Evolutionary conservation across 371 early-diverging fungal genomes (phyloP).

Genomic region (Saksenaea vasiformis): DNA sequence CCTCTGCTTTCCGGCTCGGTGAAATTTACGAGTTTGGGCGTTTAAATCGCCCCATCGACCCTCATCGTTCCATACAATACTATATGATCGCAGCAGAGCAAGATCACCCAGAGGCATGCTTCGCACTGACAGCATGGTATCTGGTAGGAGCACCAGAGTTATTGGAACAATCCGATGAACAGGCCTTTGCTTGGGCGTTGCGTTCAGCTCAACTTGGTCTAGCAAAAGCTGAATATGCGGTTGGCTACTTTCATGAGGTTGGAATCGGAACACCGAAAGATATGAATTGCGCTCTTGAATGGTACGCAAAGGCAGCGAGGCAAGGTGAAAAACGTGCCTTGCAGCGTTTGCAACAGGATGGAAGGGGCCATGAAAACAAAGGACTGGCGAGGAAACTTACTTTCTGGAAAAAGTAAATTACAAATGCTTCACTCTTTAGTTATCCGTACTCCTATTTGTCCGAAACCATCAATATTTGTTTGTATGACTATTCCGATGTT

Average conservation of each 20-base stretch:
- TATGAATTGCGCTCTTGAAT: constrained; percentile 68
- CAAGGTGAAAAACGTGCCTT: constrained; percentile 49
- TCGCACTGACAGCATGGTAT: constrained; percentile 95
- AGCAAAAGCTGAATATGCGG: constrained; percentile 91
- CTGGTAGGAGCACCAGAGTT: constrained; percentile 84
- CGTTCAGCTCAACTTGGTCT: constrained; percentile 76
- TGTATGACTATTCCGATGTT: not conserved
- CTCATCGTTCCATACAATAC: constrained; percentile 71
- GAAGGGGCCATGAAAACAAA: not conserved
- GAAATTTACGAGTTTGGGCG: constrained; percentile 80
- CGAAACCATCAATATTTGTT: not conserved
- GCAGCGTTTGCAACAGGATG: constrained; percentile 24
- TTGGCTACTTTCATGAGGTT: constrained; percentile 92
- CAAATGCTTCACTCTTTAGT: not conserved
- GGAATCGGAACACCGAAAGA: constrained; percentile 80
- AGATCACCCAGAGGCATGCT: constrained; percentile 89
- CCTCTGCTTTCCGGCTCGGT: constrained; percentile 78
- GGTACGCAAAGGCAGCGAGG: constrained; percentile 61
- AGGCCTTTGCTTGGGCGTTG: constrained; percentile 89
- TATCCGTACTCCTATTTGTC: not conserved
- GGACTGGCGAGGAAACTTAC: not conserved
- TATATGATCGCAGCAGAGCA: constrained; percentile 87
- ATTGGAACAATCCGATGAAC: constrained; percentile 76
- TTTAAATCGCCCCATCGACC: constrained; percentile 69
- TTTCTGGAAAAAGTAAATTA: constrained; percentile 2